phyloP scores from a whole-genome alignment of 169 alveolate genomes.

The Plasmodium knowlesi region DNA sequence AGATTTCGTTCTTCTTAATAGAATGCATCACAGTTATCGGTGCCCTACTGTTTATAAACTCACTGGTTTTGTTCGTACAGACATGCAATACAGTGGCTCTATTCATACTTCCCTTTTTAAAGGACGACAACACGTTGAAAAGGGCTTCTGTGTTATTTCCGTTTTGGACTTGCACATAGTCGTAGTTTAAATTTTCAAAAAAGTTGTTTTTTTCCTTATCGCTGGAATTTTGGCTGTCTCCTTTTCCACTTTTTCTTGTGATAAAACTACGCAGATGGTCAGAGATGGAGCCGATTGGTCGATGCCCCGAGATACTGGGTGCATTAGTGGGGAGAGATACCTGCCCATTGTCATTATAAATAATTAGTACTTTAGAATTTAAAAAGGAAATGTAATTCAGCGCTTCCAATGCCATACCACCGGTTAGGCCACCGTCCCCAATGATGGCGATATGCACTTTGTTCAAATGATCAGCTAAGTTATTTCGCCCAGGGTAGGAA shows the following conservation, averaged over 20 bases:
- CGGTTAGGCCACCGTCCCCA: slow-evolving; percentile 93
- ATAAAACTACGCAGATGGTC: slow-evolving; percentile 54
- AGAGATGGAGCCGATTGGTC: slow-evolving; percentile 77
- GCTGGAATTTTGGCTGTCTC: background rate
- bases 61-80: slow-evolving; percentile 85
- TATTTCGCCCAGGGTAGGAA: background rate
- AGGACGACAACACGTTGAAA: slow-evolving; percentile 60
- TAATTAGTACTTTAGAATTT: slow-evolving; percentile 86
- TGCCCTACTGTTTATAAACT: slow-evolving; percentile 82
- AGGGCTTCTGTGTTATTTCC: slow-evolving; percentile 85
- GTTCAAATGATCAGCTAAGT: background rate
- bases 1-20: slow-evolving; percentile 62
- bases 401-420: slow-evolving; percentile 93
- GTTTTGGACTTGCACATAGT: slow-evolving; percentile 85
- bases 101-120: slow-evolving; percentile 29
- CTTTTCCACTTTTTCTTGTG: background rate
- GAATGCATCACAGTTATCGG: slow-evolving; percentile 86
- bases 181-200: slow-evolving; percentile 70
- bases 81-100: slow-evolving; percentile 86
- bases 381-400: slow-evolving; percentile 85
- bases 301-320: slow-evolving; percentile 74
- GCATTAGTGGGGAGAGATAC: slow-evolving; percentile 88
- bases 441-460: slow-evolving; percentile 85
- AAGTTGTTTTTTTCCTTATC: slow-evolving; percentile 25
- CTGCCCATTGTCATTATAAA: slow-evolving; percentile 91